Evolutionary conservation across 345 rosid genomes (phyloP).

Genomic region (Hibiscus tridactylites): DNA sequence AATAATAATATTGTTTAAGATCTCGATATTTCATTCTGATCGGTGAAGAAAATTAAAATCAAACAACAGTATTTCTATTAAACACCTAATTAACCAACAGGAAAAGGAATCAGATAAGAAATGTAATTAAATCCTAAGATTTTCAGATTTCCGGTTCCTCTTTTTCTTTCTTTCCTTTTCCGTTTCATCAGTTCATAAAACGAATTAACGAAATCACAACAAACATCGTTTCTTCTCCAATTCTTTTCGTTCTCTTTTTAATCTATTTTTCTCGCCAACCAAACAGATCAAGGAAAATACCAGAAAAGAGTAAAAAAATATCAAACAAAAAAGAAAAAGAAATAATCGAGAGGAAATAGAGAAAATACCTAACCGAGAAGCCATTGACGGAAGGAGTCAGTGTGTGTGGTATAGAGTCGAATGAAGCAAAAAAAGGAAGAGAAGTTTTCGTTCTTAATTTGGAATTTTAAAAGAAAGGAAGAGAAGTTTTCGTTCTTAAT

Average conservation of each 20-base stretch:
- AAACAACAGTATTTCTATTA: not conserved
- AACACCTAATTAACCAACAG: not conserved
- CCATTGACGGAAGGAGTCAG: conserved; percentile 10
- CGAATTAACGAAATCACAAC: not conserved
- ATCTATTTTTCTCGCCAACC: not conserved
- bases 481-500: not conserved
- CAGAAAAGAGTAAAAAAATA: not conserved
- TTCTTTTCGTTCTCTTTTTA: not conserved
- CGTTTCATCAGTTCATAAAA: not conserved
- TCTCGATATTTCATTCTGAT: not conserved
- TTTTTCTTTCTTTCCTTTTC: not conserved
- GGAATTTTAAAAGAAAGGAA: not conserved
- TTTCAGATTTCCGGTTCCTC: not conserved
- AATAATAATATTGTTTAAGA: not conserved
- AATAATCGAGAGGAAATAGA: too few relatives aligned
- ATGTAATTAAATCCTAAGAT: not conserved
- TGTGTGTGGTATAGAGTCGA: not conserved
- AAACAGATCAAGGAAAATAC: not conserved
- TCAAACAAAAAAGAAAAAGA: not conserved
- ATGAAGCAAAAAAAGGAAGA: not conserved
- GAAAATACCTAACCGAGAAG: conserved; percentile 20
- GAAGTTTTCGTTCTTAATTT: not conserved
- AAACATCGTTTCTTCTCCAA: not conserved
- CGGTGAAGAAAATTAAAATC: not conserved
- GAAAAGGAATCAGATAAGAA: not conserved